phyloP scores from a whole-genome alignment of 2,329 filamentous ascomycete species.

The Colletotrichum navitas region DNA sequence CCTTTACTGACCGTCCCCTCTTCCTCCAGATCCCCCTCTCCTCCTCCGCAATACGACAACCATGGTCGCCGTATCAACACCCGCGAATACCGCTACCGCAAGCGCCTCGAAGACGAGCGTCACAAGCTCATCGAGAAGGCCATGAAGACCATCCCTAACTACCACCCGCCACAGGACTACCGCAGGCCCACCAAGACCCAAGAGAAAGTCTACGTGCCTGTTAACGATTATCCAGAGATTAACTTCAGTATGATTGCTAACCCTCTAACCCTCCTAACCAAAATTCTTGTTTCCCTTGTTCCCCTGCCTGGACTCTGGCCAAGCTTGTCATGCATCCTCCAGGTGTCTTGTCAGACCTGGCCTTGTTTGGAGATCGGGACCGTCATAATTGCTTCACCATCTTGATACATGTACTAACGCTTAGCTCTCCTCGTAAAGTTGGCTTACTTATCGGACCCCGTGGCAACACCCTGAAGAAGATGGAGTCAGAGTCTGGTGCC shows the following conservation, averaged over 20 bases:
- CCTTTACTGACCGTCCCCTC: conserved; percentile 42
- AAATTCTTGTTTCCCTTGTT: conserved; percentile 50
- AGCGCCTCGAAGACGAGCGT: conserved; percentile 97
- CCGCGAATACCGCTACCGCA: conserved; percentile 97
- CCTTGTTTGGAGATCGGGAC: conserved; percentile 49
- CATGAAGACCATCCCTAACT: conserved; percentile 99
- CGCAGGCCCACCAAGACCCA: conserved; percentile 99
- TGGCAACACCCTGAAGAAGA: conserved; percentile 99
- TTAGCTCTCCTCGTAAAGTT: conserved; percentile 90
- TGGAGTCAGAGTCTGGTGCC: conserved; percentile 96
- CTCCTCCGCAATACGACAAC: conserved; percentile 97
- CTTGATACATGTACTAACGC: conserved; percentile 81
- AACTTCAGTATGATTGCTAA: conserved; percentile 99
- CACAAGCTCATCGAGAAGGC: conserved; percentile 99
- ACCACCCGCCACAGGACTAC: conserved; percentile 98
- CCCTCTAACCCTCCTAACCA: conserved; percentile 88
- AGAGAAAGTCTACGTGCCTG: conserved; percentile 99
- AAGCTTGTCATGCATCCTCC: conserved; percentile 54
- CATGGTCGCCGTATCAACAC: conserved; percentile 99
- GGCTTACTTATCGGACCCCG: conserved; percentile 99
- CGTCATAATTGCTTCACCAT: conserved; percentile 53
- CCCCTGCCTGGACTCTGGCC: conserved; percentile 59
- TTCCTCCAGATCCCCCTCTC: conserved; percentile 84
- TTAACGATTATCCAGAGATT: conserved; percentile 99
- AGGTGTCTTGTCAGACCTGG: conserved; percentile 46